These are phyloP conservation scores for Hymenoscyphus salicellus DNA, from an alignment of 2,329 filamentous ascomycete species.

Conservation along the genomic window DNA sequence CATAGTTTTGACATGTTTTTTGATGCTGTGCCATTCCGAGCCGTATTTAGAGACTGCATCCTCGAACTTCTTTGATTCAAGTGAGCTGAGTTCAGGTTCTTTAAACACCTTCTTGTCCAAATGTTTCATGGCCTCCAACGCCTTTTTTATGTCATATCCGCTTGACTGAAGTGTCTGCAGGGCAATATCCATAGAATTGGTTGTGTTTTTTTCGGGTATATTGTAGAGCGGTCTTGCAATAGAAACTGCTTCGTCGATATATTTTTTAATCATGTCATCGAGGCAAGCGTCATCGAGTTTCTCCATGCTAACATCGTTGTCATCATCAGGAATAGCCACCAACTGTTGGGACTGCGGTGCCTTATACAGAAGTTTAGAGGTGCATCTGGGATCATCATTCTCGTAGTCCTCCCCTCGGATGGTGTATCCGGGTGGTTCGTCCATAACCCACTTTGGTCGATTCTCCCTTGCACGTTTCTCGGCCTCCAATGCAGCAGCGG, in stretches of 20 bases:
- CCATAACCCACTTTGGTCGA: constrained; percentile 89
- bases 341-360: constrained; percentile 56
- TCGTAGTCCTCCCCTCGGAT: constrained; percentile 74
- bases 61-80: constrained; percentile 87
- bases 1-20: constrained; percentile 80
- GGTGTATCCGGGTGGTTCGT: constrained; percentile 84
- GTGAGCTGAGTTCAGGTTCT: constrained; percentile 74
- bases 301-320: constrained; percentile 32
- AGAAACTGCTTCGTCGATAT: constrained; percentile 60
- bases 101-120: constrained; percentile 71
- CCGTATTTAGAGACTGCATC: constrained; percentile 87
- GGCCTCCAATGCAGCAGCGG: constrained; percentile 72
- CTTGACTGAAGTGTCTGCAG: constrained; percentile 69
- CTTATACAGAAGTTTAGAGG: constrained; percentile 74
- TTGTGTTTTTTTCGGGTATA: constrained; percentile 67
- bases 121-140: constrained; percentile 66
- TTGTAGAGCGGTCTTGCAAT: constrained; percentile 56
- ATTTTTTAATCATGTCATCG: constrained; percentile 65
- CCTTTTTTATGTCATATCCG: constrained; percentile 67
- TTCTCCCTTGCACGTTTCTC: constrained; percentile 77
- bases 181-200: constrained; percentile 85
- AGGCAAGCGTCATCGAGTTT: constrained; percentile 30
- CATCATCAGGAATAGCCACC: constrained; percentile 39
- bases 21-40: constrained; percentile 81
- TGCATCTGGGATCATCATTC: constrained; percentile 70